phyloP scores from a whole-genome alignment of 441 rosid genomes.

The Croton setiger region DNA sequence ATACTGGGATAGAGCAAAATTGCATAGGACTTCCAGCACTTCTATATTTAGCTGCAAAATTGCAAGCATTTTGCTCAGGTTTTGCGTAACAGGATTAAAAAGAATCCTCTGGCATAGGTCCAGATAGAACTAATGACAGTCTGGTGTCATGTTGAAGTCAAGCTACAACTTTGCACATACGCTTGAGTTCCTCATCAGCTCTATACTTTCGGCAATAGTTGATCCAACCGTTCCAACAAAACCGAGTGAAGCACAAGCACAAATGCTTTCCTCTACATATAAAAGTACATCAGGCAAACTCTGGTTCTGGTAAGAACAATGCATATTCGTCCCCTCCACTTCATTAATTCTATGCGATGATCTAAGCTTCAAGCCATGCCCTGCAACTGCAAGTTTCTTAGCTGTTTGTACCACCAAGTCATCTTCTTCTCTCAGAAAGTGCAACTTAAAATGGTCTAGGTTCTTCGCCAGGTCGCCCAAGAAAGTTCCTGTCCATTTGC shows the following conservation, averaged over 20 bases:
- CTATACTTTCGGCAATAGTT: slow-evolving; percentile 81
- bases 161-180: slow-evolving; percentile 39
- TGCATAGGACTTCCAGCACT: background rate
- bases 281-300: slow-evolving; percentile 51
- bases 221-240: slow-evolving; percentile 91
- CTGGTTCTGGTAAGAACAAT: slow-evolving; percentile 37
- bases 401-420: slow-evolving; percentile 45
- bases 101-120: background rate
- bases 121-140: slow-evolving; percentile 2
- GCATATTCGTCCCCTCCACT: slow-evolving; percentile 29
- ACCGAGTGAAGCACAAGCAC: slow-evolving; percentile 89
- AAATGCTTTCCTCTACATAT: slow-evolving; percentile 72
- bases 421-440: slow-evolving; percentile 31
- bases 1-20: background rate
- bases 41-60: background rate
- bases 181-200: slow-evolving; percentile 59
- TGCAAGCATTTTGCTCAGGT: background rate
- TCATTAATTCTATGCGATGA: slow-evolving; percentile 26
- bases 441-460: slow-evolving; percentile 33
- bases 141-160: slow-evolving; percentile 17
- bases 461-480: slow-evolving; percentile 47
- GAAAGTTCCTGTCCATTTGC: slow-evolving; percentile 77
- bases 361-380: slow-evolving; percentile 49
- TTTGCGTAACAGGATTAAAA: background rate
- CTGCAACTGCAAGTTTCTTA: slow-evolving; percentile 38